Evolutionary conservation across 1,284 basidiomycete species (phyloP).

Genomic region (Moesziomyces globuligerus): DNA sequence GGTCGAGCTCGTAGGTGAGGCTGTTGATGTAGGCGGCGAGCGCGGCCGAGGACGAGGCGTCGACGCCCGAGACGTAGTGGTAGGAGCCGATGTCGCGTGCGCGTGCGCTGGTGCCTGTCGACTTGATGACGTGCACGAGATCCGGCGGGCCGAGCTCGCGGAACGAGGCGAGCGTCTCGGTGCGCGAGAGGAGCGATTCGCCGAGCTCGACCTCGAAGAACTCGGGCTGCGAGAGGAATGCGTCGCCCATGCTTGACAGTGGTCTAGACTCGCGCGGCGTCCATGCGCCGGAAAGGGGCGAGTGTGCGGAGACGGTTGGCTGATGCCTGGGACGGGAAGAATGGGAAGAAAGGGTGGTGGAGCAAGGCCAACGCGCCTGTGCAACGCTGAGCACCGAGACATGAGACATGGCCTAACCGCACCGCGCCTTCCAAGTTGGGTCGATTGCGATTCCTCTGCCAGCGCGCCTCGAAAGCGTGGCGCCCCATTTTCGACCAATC

Average conservation of each 20-base stretch:
- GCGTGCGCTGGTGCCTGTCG: slow-evolving; percentile 77
- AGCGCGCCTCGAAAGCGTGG: too few relatives aligned
- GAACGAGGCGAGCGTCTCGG: slow-evolving; percentile 91
- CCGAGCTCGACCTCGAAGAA: slow-evolving; percentile 83
- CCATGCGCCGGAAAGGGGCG: too few relatives aligned
- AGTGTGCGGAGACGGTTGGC: not conserved
- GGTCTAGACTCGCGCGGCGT: too few relatives aligned
- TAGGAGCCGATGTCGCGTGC: slow-evolving; percentile 75
- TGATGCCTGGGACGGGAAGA: too few relatives aligned
- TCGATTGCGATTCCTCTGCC: too few relatives aligned
- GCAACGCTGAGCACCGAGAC: too few relatives aligned
- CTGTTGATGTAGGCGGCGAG: slow-evolving; percentile 98
- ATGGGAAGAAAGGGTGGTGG: too few relatives aligned
- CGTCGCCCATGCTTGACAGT: slow-evolving; percentile 64
- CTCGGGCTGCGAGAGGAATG: slow-evolving; percentile 63
- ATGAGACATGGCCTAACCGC: too few relatives aligned
- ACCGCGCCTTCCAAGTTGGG: too few relatives aligned
- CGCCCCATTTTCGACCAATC: too few relatives aligned
- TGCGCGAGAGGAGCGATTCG: slow-evolving; percentile 87
- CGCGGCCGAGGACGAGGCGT: slow-evolving; percentile 95
- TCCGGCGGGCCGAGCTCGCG: slow-evolving; percentile 97
- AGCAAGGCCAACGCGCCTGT: too few relatives aligned
- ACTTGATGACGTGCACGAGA: slow-evolving; percentile 91
- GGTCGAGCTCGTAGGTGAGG: slow-evolving; percentile 92
- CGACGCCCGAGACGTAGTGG: slow-evolving; percentile 82